Evolutionary conservation across 1,284 basidiomycete species (phyloP).

Genomic region (Pascua sp.): DNA sequence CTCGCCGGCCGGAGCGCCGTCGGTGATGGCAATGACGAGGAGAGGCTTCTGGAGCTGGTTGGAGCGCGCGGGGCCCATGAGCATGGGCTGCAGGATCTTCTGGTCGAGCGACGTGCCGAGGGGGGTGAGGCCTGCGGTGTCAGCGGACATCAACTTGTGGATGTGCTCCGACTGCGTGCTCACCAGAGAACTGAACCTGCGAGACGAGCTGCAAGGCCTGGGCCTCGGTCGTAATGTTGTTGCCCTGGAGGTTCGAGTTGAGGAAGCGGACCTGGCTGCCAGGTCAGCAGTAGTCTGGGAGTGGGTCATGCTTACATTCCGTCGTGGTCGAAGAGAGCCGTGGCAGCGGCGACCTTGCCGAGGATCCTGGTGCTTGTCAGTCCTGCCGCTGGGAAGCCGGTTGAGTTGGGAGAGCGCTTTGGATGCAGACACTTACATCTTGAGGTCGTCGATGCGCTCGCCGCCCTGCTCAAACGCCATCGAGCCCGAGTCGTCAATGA

Average conservation of each 20-base stretch:
- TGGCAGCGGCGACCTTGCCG: slow-evolving; percentile 48
- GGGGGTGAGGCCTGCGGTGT: slow-evolving; percentile 47
- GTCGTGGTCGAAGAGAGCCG: slow-evolving; percentile 52
- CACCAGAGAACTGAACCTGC: slow-evolving; percentile 46
- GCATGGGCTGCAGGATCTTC: slow-evolving; percentile 53
- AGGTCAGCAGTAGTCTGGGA: slow-evolving; percentile 30
- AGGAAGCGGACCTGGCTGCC: slow-evolving; percentile 48
- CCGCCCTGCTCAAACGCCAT: slow-evolving; percentile 50
- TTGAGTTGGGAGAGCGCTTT: too few relatives aligned
- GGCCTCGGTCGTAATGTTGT: slow-evolving; percentile 49
- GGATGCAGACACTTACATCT: slow-evolving; percentile 42
- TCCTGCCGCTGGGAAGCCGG: too few relatives aligned
- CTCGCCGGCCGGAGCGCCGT: slow-evolving; percentile 51
- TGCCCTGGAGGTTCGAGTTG: slow-evolving; percentile 50
- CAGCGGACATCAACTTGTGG: slow-evolving; percentile 33
- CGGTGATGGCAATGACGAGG: slow-evolving; percentile 49
- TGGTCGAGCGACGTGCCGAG: slow-evolving; percentile 50
- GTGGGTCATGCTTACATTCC: slow-evolving; percentile 33
- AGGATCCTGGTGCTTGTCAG: slow-evolving; percentile 27
- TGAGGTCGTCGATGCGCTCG: slow-evolving; percentile 50
- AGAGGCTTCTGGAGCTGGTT: slow-evolving; percentile 50
- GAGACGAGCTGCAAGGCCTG: slow-evolving; percentile 35
- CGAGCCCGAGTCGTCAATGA: slow-evolving; percentile 50
- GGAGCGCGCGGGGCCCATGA: slow-evolving; percentile 49
- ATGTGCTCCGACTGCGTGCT: slow-evolving; percentile 11